Base-by-base conservation (phyloP, 192 early-diverging fungal species). In the Hyaloraphidium curvatum region DNA sequence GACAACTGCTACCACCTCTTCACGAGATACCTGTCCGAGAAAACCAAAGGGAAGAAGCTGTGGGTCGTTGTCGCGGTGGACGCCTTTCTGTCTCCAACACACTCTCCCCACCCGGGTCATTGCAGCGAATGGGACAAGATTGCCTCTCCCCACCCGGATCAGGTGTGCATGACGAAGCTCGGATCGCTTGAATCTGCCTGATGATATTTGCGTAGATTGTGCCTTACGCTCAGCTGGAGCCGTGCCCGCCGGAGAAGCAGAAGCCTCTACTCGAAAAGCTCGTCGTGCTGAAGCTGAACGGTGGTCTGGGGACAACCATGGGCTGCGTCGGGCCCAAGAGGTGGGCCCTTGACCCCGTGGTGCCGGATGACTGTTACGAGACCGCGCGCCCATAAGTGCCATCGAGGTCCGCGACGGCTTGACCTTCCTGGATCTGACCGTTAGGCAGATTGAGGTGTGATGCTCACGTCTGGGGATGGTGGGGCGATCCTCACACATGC, bases 241-340 rank as follows among this genome's bases (percentile, higher is more conserved):
- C n/a, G n/a, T n/a, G n/a, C n/a, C n/a, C n/a, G n/a, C n/a, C n/a
- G n/a, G n/a, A n/a, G n/a, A n/a, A n/a, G n/a, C n/a, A n/a, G n/a
- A n/a, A n/a, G n/a, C n/a, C n/a, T 19, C 67, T 83, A 58, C 75
- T 98, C 31, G 69, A 62, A 50, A 96, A 98, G 67, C 77, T 98
- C 3, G 95, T 92, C 11, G 95, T 98, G 7, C 72, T 98, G n/a
- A 98, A 98, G 72, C 76, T 98, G 48, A 98, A 98, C 59, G 95
- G 95, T 67, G 95, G 95, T 54, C 75, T 98, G 14, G 95, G 91
- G 25, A 98, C 95, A 28, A 96, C 95, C 40, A 98, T 98, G 95
- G 94, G 94, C 21, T 94, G 90, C 57, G 84, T 95, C 55, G 94
- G 94, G 25, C 94, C 94, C 52, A 97, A 97, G 74, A 84, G 63